Conservation (phyloP, 345 rosid species). For the Jatropha curcas region DNA sequence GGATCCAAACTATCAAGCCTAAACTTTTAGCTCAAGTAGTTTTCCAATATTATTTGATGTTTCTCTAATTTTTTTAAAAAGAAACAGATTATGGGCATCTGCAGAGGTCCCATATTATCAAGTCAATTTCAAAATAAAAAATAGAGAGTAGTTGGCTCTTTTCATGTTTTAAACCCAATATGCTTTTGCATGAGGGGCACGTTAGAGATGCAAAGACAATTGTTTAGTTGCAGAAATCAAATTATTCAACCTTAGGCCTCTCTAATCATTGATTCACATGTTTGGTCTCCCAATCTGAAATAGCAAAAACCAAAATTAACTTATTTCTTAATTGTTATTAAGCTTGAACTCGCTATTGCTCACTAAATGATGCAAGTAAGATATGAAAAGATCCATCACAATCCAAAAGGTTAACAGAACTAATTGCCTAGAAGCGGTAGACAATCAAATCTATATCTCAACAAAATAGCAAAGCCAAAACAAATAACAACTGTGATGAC, state of each 20-base stretch:
- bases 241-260: neutral
- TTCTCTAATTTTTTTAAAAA: too few relatives aligned
- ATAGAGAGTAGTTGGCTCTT: neutral
- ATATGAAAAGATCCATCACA: neutral
- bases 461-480: constrained; percentile 19
- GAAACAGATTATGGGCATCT: too few relatives aligned
- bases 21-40: too few relatives aligned
- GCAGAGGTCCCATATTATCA: too few relatives aligned
- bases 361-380: neutral
- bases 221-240: too few relatives aligned
- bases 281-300: neutral
- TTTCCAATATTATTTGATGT: neutral
- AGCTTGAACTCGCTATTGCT: neutral
- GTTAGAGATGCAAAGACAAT: neutral
- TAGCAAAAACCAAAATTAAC: neutral
- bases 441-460: neutral
- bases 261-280: neutral
- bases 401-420: neutral
- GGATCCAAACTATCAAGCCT: neutral
- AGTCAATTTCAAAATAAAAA: too few relatives aligned
- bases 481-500: constrained; percentile 6
- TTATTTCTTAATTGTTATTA: neutral
- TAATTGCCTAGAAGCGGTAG: neutral
- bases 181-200: neutral
- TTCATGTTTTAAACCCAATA: neutral